Evolutionary conservation across 495 filamentous ascomycete genomes (phyloP).

Genomic region (Penicillium silybi): DNA sequence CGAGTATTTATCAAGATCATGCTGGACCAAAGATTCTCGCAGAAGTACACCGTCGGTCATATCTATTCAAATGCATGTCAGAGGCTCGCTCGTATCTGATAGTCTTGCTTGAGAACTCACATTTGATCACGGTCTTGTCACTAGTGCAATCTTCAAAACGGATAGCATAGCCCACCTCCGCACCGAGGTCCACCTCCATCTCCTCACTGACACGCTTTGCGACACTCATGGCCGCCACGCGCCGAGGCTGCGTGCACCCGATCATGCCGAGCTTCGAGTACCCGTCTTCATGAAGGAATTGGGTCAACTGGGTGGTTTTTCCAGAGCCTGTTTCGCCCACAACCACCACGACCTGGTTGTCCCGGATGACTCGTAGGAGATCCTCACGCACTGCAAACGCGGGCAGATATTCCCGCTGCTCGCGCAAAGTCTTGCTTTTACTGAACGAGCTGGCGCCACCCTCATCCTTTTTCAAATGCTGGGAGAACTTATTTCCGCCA

Average conservation of each 20-base stretch:
- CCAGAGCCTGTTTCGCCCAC: slow-evolving; percentile 96
- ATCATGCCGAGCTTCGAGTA: slow-evolving; percentile 86
- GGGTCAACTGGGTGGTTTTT: slow-evolving; percentile 94
- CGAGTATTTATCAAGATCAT: slow-evolving; percentile 93
- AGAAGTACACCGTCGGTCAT: slow-evolving; percentile 98
- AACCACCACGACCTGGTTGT: slow-evolving; percentile 96
- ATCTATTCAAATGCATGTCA: slow-evolving; percentile 42
- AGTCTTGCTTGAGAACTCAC: slow-evolving; percentile 26
- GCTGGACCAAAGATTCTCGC: slow-evolving; percentile 85
- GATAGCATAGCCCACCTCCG: slow-evolving; percentile 91
- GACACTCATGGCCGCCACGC: slow-evolving; percentile 98
- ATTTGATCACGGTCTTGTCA: slow-evolving; percentile 92
- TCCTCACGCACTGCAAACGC: slow-evolving; percentile 98
- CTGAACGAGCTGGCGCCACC: slow-evolving; percentile 85
- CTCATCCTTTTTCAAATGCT: slow-evolving; percentile 83
- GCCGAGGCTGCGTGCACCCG: slow-evolving; percentile 89
- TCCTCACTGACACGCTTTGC: slow-evolving; percentile 98
- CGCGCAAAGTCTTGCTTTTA: slow-evolving; percentile 81
- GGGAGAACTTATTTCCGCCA: slow-evolving; percentile 74
- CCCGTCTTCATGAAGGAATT: slow-evolving; percentile 92
- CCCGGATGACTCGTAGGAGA: slow-evolving; percentile 85
- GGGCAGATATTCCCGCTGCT: slow-evolving; percentile 91
- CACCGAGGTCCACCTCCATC: slow-evolving; percentile 95
- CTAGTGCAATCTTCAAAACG: slow-evolving; percentile 98
- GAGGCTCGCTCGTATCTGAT: neutral